phyloP scores from a whole-genome alignment of 805 yeast genomes.

The Dipodascus albidus region DNA sequence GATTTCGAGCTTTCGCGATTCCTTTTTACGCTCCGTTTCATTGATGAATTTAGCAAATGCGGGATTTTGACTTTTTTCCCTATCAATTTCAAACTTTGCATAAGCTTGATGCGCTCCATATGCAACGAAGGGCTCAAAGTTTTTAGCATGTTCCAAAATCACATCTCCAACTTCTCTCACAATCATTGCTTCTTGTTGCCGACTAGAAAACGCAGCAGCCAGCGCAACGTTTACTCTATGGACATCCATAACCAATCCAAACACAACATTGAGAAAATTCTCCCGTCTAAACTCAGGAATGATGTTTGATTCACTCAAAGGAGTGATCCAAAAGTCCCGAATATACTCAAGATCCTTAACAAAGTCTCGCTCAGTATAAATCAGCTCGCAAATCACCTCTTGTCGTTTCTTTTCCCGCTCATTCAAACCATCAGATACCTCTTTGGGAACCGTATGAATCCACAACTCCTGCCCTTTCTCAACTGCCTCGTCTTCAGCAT shows the following conservation, averaged over 20 bases:
- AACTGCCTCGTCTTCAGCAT: slow-evolving; percentile 29
- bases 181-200: slow-evolving; percentile 78
- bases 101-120: slow-evolving; percentile 93
- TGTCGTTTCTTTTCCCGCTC: slow-evolving; percentile 85
- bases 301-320: slow-evolving; percentile 73
- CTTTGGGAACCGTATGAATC: slow-evolving; percentile 84
- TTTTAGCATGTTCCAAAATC: slow-evolving; percentile 69
- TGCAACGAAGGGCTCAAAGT: slow-evolving; percentile 82
- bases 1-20: slow-evolving; percentile 79
- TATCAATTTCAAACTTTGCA: slow-evolving; percentile 90
- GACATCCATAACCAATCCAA: slow-evolving; percentile 80
- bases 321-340: slow-evolving; percentile 88
- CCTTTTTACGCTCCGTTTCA: slow-evolving; percentile 76
- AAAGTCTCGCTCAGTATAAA: slow-evolving; percentile 88
- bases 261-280: slow-evolving; percentile 81
- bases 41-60: slow-evolving; percentile 89
- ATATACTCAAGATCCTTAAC: slow-evolving; percentile 89
- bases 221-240: slow-evolving; percentile 72
- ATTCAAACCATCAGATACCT: slow-evolving; percentile 63
- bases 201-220: slow-evolving; percentile 77
- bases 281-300: slow-evolving; percentile 86
- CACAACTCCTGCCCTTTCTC: slow-evolving; percentile 78
- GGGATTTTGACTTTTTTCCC: slow-evolving; percentile 84
- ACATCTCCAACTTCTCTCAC: slow-evolving; percentile 82
- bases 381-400: slow-evolving; percentile 88